Base-by-base conservation (phyloP, 345 rosid species). In the Salix brachista region DNA sequence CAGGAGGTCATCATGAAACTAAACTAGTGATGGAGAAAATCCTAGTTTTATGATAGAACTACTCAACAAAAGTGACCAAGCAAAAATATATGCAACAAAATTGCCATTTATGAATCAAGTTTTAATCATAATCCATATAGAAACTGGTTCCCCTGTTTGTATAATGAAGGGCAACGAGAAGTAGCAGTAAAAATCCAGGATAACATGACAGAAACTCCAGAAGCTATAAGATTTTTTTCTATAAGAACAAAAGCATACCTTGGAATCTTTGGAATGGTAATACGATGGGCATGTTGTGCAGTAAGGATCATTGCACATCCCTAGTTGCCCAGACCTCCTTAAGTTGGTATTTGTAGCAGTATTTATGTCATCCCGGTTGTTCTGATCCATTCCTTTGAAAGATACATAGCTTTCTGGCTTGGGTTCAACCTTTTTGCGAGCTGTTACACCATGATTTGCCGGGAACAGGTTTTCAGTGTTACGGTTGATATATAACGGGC, bases 261-360 rank as follows among this genome's bases (percentile, higher is more conserved):
- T 83, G 67, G 89, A 69, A 77, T 91, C 78, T 77, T 84, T 84
- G 50, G 72, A 71, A 75, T 84, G 85, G 88, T 91, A 90, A 73
- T 79, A 85, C 30, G 90, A 81, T 41, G 97, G 99, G 67, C 99
- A 95, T 74, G 91, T 90, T 23, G 97, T 95, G 83, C 97, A 93
- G 77, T 92, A 95, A 75, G 97, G 99, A 86, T 93, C 94, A 82
- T 85, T 86, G 78, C 99, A 95, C 92, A 88, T 82, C 8, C 99
- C 97, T 70, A 90, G 71, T 65, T 87, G 92, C 16, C 99, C 97
- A 81, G 97, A 95, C 87, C 91, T 89, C 80, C 85, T 32, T 76
- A 93, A 82, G 89, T 93, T 87, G 56, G 86, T 86, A 80, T 93
- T 94, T 84, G 85, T 91, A 62, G 72, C 62, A n/a, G 78, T 84